Evolutionary conservation across 495 filamentous ascomycete species (phyloP).

Genomic region (Neurospora intermedia): DNA sequence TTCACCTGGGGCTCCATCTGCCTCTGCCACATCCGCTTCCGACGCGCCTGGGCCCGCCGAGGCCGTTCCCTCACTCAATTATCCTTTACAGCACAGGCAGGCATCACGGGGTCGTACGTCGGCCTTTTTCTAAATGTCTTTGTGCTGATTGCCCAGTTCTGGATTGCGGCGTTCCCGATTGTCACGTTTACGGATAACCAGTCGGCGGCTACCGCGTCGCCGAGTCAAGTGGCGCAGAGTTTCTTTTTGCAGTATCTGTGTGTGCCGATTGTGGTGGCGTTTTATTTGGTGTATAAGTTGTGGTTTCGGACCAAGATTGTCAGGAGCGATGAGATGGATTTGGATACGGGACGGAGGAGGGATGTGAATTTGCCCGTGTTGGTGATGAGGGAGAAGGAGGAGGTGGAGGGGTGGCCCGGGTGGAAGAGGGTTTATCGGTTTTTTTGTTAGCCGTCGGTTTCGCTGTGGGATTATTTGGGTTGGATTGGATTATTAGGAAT

Average conservation of each 20-base stretch:
- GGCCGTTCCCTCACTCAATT: slow-evolving; percentile 65
- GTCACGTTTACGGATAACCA: background rate
- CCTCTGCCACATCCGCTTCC: slow-evolving; percentile 85
- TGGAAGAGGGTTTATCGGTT: slow-evolving; percentile 74
- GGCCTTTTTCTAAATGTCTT: slow-evolving; percentile 70
- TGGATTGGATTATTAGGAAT: too few relatives aligned
- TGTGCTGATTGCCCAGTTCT: slow-evolving; percentile 88
- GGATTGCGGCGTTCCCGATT: slow-evolving; percentile 77
- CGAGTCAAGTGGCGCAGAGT: slow-evolving; percentile 21
- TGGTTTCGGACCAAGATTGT: slow-evolving; percentile 60
- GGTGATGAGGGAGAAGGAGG: slow-evolving; percentile 63
- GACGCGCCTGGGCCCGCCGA: slow-evolving; percentile 59
- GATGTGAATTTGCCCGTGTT: slow-evolving; percentile 66
- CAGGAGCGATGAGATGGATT: slow-evolving; percentile 61
- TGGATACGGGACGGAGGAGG: slow-evolving; percentile 69
- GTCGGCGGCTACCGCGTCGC: background rate
- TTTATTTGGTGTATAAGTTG: slow-evolving; percentile 74
- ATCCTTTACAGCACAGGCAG: slow-evolving; percentile 70
- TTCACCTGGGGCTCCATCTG: slow-evolving; percentile 94
- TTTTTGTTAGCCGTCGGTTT: slow-evolving; percentile 30
- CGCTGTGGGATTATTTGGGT: too few relatives aligned
- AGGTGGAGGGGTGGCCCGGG: slow-evolving; percentile 59
- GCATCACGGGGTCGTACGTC: slow-evolving; percentile 72
- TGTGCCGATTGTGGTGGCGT: slow-evolving; percentile 65
- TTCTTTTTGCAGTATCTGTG: slow-evolving; percentile 82